phyloP scores from a whole-genome alignment of 2,329 filamentous ascomycete genomes.

The Diaporthe vexans region DNA sequence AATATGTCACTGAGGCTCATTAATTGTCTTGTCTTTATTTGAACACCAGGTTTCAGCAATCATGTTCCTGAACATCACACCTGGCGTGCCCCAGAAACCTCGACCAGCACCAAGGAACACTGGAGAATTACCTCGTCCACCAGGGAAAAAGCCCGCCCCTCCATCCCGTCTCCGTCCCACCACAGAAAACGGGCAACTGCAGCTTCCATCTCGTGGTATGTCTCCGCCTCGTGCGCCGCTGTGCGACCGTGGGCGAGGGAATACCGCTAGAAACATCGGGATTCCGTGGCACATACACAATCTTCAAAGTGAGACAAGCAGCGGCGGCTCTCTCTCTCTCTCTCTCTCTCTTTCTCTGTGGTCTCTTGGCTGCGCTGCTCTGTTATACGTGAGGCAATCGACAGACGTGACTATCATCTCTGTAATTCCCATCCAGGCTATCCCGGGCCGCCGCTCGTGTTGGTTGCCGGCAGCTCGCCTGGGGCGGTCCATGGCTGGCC shows the following conservation, averaged over 20 bases:
- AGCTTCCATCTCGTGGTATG: constrained; percentile 34
- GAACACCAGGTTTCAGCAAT: neutral
- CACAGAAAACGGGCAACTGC: constrained; percentile 23
- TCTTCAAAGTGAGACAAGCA: constrained; percentile 11
- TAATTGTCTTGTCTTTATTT: neutral
- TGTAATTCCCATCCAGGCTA: neutral
- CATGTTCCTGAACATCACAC: neutral
- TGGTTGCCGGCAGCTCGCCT: neutral
- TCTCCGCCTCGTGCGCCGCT: constrained; percentile 29
- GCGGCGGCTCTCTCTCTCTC: neutral
- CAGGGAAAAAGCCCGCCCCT: constrained; percentile 5
- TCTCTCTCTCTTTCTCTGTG: too few relatives aligned
- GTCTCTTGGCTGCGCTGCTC: neutral
- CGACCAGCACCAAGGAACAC: neutral
- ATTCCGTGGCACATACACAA: constrained; percentile 20
- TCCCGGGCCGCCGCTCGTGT: constrained; percentile 11
- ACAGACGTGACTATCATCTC: neutral
- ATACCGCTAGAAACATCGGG: constrained; percentile 25
- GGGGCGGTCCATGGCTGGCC: neutral
- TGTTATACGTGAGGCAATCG: neutral
- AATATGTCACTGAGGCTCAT: neutral
- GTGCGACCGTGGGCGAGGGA: constrained; percentile 7
- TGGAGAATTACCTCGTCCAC: neutral
- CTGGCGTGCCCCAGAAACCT: neutral
- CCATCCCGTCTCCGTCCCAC: constrained; percentile 15